These are phyloP conservation scores for Erodium maritimum DNA, from an alignment of 345 rosid genomes.

Conservation along the genomic window DNA sequence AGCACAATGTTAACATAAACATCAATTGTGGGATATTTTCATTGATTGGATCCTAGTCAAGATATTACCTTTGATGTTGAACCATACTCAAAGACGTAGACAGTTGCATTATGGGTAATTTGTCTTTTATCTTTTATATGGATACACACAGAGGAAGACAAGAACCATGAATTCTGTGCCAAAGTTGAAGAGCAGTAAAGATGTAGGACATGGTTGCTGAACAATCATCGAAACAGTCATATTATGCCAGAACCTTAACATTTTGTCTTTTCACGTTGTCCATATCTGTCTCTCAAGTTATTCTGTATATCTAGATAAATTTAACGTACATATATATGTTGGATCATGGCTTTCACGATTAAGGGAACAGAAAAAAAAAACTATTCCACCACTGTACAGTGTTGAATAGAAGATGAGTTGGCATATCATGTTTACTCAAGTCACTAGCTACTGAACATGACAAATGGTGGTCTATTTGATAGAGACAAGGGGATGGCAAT, in stretches of 20 bases:
- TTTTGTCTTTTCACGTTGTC: conserved; percentile 92
- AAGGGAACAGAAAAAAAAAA: neutral
- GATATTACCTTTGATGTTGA: neutral
- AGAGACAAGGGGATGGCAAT: too few relatives aligned
- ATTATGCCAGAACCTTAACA: conserved; percentile 84
- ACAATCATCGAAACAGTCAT: conserved; percentile 38
- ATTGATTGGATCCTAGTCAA: too few relatives aligned
- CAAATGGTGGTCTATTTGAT: too few relatives aligned
- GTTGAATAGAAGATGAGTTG: too few relatives aligned
- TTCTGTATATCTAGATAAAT: too few relatives aligned
- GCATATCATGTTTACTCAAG: too few relatives aligned
- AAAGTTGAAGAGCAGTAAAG: conserved; percentile 34
- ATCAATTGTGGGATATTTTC: too few relatives aligned
- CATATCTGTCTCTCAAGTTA: conserved; percentile 19
- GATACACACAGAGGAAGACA: conserved; percentile 32
- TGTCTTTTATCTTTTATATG: conserved; percentile 38
- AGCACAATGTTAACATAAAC: too few relatives aligned
- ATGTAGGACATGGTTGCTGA: conserved; percentile 37
- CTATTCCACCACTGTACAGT: neutral
- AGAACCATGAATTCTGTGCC: conserved; percentile 22
- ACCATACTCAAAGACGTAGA: conserved; percentile 18
- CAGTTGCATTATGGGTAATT: conserved; percentile 22
- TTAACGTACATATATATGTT: too few relatives aligned
- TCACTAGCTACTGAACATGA: too few relatives aligned
- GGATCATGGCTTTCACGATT: too few relatives aligned